Base-by-base conservation (phyloP, 345 rosid species). In the Carallia pectinifolia region DNA sequence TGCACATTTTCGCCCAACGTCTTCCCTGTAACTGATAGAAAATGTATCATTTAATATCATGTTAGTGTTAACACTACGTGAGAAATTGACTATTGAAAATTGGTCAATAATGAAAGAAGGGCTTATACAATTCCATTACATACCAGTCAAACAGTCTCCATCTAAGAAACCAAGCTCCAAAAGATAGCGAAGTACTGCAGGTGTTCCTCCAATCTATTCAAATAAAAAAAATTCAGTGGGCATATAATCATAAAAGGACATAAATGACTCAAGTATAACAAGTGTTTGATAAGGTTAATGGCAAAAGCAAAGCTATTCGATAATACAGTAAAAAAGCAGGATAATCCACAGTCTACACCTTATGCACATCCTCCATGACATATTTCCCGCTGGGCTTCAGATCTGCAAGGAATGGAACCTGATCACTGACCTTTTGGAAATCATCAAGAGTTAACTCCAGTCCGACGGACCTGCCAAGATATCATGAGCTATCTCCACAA, bases 361-460 rank as follows among this genome's bases (percentile, higher is more conserved):
- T 92, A 73, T 95, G 98, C 64, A 95, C 64, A 78, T 95, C 98
- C 71, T 92, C 99, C 98, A 95, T 95, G 66, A 95, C 99, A 78
- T 90, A 92, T 77, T 89, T 95, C 10, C 99, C 99, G 76, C 99
- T 95, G 44, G 99, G 99, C 83, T 90, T 92, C 61, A 95, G 89
- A 84, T 95, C 98, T 7, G 97, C 97, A 69, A 95, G 89, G 78
- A 95, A 89, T 5, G 99, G 99, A 76, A 95, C 89, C 34, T 84
- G 81, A 62, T 95, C 91, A 64, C 98, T 95, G 56, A 95, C 90
- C 81, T 89, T 92, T 86, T 95, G 99, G 81, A 95, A 95, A 81
- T 95, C 99, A 71, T 92, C 92, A 50, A 92, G 91, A 27, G 91
- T 83, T 74, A 95, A 87, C 65, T 90, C 87, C 76, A 95, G 77